Evolutionary conservation across 768 basidiomycete species (phyloP), one percentile per base, ranked within the genome.

Genomic region (Pulveroboletus sp.): DNA sequence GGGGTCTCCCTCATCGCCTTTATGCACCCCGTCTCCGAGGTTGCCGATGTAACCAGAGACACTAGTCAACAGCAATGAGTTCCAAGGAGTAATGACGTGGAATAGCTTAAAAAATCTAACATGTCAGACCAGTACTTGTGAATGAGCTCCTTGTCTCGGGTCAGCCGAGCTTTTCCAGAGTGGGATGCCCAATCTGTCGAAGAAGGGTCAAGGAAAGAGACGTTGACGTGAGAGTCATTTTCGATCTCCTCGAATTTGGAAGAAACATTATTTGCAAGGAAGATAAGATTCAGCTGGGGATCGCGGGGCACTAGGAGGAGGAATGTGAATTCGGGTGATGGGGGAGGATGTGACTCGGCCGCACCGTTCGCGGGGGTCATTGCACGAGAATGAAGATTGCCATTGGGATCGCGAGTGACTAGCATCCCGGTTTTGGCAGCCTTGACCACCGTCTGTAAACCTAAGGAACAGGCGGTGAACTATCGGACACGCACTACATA

Each of bases 11-110:
- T 76, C 76, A 58, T 85, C 80, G n/a, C 92, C 93, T 58, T 81
- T 84, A 66, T 93, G 92, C 6, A 86, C 70, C 15, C 88, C 89
- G 56, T 95, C 92, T 30, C 84, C 83, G 47, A 93, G 73, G 62
- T 95, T 86, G 33, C 89, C 90, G 58, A 94, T 94, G 77, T 90
- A 96, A 0, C 84, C 86, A 8, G 77, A 65, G 30, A 80, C 73
- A 3, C 86, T 89, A 42, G 18, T 41, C 40, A 41, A 33, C 3
- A 37, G 17, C 4, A 15, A 42, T 57, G 35, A 50, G 38, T 49
- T 14, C 43, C 11, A 27, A 17, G 11, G 31, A 27, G 36, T 26
- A 33, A 27, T 13, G 18, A 33, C 15, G 51, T 49, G 10, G 41
- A 14, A 8, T 6, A 2, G 10, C 18, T 32, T 35, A 9, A 13